Base-by-base conservation (phyloP, 495 filamentous ascomycete genomes). In the Talaromyces liani region DNA sequence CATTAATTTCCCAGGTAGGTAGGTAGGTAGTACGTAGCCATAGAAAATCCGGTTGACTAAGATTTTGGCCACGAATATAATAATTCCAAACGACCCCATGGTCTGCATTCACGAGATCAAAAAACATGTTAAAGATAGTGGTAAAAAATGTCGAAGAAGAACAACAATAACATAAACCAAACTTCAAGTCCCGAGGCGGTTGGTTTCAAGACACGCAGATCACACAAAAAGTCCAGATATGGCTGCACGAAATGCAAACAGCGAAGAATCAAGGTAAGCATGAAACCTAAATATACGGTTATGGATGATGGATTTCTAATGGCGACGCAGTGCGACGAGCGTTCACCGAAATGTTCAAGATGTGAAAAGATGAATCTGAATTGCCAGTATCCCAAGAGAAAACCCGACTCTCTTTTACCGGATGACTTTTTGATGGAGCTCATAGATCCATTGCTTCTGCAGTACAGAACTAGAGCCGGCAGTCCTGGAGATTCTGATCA, bases 201-300 rank as follows among this genome's bases (percentile, higher is more conserved):
- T 27, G 68, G 60, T 27, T 67, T 65, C 24, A 73, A 67, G 45
- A 59, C 74, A 12, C 65, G 70, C 22, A 65, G 67, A 61, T 58
- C 66, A 58, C 75, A 77, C 64, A 70, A 66, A 65, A 77, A 77
- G 64, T 77, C 73, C 3, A 66, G 72, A 49, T 71, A 67, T 63
- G 73, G 75, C 8, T 76, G 73, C 56, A 54, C 70, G 4, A 70
- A 68, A 63, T 77, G 75, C 56, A 76, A 76, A 60, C 67, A 74
- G 25, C 73, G 72, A 41, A 66, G 70, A 58, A 71, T 73, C 25
- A 77, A 77, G 70, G 74, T 73, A 65, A 33, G 54, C 39, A 36
- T 25, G 24, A 27, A 18, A 9, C 12, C 3, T 0, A 49, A 27
- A n/a, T 61, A 1, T 1, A 29, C 31, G 25, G 12, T 9, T 3